phyloP scores from a whole-genome alignment of 805 yeast genomes.

The Candida andamanensis region DNA sequence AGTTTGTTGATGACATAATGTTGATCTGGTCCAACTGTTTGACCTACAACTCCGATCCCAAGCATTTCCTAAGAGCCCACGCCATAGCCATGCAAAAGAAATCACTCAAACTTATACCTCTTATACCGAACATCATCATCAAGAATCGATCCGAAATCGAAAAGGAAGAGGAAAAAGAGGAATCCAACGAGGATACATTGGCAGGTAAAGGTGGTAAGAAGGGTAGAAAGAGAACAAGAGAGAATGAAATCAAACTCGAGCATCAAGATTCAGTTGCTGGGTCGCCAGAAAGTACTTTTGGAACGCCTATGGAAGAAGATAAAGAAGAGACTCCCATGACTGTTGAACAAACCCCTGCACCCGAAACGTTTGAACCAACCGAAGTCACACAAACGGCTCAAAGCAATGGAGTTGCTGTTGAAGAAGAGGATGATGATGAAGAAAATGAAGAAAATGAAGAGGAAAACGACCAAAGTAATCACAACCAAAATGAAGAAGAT shows the following conservation, averaged over 20 bases:
- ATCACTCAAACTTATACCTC: constrained; percentile 66
- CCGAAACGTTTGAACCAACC: constrained; percentile 5
- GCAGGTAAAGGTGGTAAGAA: constrained; percentile 37
- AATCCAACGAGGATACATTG: constrained; percentile 20
- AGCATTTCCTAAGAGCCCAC: constrained; percentile 83
- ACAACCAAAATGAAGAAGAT: constrained; percentile 47
- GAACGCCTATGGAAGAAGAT: constrained; percentile 11
- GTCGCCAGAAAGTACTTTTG: constrained; percentile 14
- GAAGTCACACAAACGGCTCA: constrained; percentile 3
- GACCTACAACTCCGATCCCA: constrained; percentile 90
- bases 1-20: constrained; percentile 93
- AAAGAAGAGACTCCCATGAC: constrained; percentile 3
- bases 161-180: constrained; percentile 46
- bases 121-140: constrained; percentile 84
- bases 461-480: constrained; percentile 36
- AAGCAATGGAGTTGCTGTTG: constrained; percentile 12
- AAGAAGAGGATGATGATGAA: constrained; percentile 25
- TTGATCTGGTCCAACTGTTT: constrained; percentile 94
- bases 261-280: constrained; percentile 13
- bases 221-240: constrained; percentile 37
- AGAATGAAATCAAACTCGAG: constrained; percentile 30
- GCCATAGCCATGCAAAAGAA: constrained; percentile 96
- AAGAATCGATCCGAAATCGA: constrained; percentile 71
- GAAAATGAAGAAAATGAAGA: constrained; percentile 40
- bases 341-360: constrained; percentile 4